phyloP scores from a whole-genome alignment of 2,329 filamentous ascomycete species.

The Cladophialophora immunda region DNA sequence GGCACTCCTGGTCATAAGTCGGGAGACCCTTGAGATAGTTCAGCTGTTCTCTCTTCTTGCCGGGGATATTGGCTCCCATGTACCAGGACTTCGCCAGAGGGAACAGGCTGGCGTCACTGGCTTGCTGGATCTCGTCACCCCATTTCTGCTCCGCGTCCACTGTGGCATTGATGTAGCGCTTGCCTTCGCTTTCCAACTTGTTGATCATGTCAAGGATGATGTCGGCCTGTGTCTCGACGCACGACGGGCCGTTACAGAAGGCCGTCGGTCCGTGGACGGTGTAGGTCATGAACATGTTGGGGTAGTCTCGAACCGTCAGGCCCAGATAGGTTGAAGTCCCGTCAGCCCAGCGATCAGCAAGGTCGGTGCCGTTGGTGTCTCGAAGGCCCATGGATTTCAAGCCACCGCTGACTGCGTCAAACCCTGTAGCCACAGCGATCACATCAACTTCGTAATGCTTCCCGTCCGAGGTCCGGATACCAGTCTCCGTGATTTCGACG shows the following conservation, averaged over 20 bases:
- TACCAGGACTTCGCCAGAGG: slow-evolving; percentile 63
- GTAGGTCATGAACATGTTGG: slow-evolving; percentile 62
- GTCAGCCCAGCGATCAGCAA: slow-evolving; percentile 49
- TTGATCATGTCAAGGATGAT: slow-evolving; percentile 58
- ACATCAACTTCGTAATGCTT: slow-evolving; percentile 48
- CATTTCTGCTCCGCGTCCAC: slow-evolving; percentile 57
- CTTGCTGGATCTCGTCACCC: slow-evolving; percentile 58
- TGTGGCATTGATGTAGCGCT: slow-evolving; percentile 62
- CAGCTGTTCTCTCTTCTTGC: slow-evolving; percentile 50
- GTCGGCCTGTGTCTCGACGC: slow-evolving; percentile 59
- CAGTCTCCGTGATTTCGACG: slow-evolving; percentile 34
- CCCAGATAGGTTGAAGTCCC: slow-evolving; percentile 55
- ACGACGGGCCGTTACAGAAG: slow-evolving; percentile 51
- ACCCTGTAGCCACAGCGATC: slow-evolving; percentile 55
- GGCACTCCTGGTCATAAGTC: slow-evolving; percentile 27
- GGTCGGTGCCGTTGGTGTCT: slow-evolving; percentile 43
- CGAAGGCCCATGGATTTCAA: slow-evolving; percentile 51
- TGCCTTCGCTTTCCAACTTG: slow-evolving; percentile 56
- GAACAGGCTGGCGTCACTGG: slow-evolving; percentile 59
- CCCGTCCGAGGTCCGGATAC: slow-evolving; percentile 32
- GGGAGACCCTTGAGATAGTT: slow-evolving; percentile 30
- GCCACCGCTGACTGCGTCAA: slow-evolving; percentile 46
- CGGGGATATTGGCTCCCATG: slow-evolving; percentile 65
- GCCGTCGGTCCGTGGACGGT: slow-evolving; percentile 57
- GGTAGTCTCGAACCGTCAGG: slow-evolving; percentile 52